A percentile compares a stretch with the other conserved stretches of the same genome.
Evolutionary conservation across 352 stramenopile species (phyloP).

Genomic region (Phytophthora megakarya): DNA sequence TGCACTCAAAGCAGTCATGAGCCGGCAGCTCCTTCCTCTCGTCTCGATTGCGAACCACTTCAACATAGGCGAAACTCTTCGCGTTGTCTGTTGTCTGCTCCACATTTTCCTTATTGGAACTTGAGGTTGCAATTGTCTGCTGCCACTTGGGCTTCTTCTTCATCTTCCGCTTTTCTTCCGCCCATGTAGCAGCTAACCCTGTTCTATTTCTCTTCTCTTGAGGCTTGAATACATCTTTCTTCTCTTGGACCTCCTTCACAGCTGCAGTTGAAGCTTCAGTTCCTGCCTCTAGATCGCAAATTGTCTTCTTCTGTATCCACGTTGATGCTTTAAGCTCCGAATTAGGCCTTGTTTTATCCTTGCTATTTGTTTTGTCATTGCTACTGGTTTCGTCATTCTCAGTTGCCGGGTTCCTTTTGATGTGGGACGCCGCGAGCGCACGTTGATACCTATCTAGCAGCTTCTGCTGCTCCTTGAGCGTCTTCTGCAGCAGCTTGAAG

Average conservation of each 20-base stretch:
- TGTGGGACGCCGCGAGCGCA: constrained; percentile 30
- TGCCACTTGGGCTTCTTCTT: constrained; percentile 33
- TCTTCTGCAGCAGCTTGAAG: constrained; percentile 69
- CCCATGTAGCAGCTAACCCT: constrained; percentile 41
- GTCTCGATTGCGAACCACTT: constrained; percentile 80
- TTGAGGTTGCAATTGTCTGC: constrained; percentile 12
- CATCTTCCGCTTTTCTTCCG: constrained; percentile 46
- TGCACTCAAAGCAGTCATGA: constrained; percentile 76
- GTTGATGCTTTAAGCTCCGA: not conserved
- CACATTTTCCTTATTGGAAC: constrained; percentile 25
- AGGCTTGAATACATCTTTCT: constrained; percentile 13
- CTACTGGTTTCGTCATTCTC: constrained; percentile 16
- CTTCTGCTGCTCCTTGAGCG: constrained; percentile 70
- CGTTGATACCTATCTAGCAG: constrained; percentile 73
- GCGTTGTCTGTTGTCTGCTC: constrained; percentile 19
- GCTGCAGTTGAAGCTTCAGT: not conserved
- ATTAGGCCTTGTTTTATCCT: constrained; percentile 5
- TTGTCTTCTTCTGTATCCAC: constrained; percentile 31
- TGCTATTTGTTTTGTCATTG: not conserved
- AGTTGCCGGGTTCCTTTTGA: not conserved
- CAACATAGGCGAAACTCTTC: constrained; percentile 54
- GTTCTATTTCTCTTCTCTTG: constrained; percentile 15
- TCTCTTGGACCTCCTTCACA: constrained; percentile 13
- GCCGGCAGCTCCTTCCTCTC: constrained; percentile 60
- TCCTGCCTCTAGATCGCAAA: not conserved